Conservation (phyloP, 2,329 filamentous ascomycete species). For the Aspergillus quadrilineatus region DNA sequence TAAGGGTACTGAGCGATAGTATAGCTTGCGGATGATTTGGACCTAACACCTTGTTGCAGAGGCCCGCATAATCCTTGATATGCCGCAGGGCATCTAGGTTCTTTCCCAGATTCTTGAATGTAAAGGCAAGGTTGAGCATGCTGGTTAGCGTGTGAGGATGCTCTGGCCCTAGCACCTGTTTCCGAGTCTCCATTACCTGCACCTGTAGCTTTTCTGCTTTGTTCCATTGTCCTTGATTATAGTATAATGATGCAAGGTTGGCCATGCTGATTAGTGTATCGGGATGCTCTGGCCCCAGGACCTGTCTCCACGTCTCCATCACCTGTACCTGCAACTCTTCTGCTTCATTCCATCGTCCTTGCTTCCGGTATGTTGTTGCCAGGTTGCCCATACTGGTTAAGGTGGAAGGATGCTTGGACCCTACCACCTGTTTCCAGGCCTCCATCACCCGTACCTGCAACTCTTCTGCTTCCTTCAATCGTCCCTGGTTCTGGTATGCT, state of each 20-base stretch:
- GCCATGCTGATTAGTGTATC: background rate
- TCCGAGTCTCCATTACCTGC: too few species aligned
- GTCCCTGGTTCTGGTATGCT: background rate
- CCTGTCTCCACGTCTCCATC: background rate
- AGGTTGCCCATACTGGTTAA: background rate
- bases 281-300: background rate
- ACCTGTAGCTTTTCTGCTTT: background rate
- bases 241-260: background rate
- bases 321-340: background rate
- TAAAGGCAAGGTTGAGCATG: too few species aligned
- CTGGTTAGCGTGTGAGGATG: too few species aligned
- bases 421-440: background rate
- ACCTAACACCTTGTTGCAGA: too few species aligned
- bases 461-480: background rate
- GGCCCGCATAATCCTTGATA: too few species aligned
- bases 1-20: too few species aligned
- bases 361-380: background rate
- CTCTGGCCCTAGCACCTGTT: too few species aligned
- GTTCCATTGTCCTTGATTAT: too few species aligned
- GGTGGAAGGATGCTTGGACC: background rate
- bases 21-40: too few species aligned
- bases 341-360: background rate
- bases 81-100: too few species aligned
- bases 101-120: too few species aligned
- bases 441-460: background rate